A percentile compares a stretch with the other conserved stretches of the same genome.
These are phyloP conservation scores for Lasiodiplodia gonubiensis DNA, from an alignment of 2,329 filamentous ascomycete species.

Conservation along the genomic window DNA sequence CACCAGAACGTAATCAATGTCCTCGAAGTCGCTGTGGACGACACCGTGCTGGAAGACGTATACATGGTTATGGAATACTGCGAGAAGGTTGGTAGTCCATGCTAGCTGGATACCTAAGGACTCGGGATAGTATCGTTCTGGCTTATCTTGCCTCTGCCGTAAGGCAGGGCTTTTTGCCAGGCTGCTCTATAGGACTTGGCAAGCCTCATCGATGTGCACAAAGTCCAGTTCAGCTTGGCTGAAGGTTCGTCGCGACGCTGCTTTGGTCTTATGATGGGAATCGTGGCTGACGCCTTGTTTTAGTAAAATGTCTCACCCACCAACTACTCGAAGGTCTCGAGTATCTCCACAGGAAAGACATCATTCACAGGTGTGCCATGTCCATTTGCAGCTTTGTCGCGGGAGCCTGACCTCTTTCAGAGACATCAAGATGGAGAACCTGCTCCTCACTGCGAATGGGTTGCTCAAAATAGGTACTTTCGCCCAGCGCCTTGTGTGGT, in stretches of 20 bases:
- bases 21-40: constrained; percentile 43
- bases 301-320: constrained; percentile 44
- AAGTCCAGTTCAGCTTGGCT: constrained; percentile 43
- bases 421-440: constrained; percentile 47
- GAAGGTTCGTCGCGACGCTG: constrained; percentile 34
- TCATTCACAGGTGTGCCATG: constrained; percentile 38
- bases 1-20: constrained; percentile 45
- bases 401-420: constrained; percentile 30
- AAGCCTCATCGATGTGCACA: constrained; percentile 44
- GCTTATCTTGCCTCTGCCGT: constrained; percentile 40
- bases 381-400: constrained; percentile 12
- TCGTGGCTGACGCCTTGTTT: constrained; percentile 1
- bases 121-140: constrained; percentile 36
- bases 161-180: constrained; percentile 34
- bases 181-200: constrained; percentile 39
- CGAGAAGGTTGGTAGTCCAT: constrained; percentile 39
- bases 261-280: neutral
- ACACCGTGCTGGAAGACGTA: constrained; percentile 39
- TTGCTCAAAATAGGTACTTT: constrained; percentile 43
- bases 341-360: constrained; percentile 44
- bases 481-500: neutral
- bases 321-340: constrained; percentile 47
- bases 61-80: constrained; percentile 49
- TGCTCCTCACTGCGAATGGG: constrained; percentile 43
- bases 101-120: constrained; percentile 27